Base-by-base conservation (phyloP, 306 rosid species). In the Quercus aquifolioides region DNA sequence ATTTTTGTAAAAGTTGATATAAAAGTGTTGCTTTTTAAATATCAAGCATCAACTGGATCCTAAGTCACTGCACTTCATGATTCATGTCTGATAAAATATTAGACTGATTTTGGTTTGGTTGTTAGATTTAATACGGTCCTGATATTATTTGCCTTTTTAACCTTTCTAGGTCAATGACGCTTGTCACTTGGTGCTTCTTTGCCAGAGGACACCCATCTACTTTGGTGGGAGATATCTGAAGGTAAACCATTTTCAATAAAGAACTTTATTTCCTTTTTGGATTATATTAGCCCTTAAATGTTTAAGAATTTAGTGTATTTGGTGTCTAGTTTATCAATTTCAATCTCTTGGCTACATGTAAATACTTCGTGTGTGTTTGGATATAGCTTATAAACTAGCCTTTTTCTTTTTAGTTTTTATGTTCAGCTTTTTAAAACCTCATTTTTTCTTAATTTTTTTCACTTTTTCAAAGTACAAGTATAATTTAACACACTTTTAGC, bases 201-300 rank as follows among this genome's bases (percentile, higher is more conserved):
- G 89, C 87, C 76, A 72, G 77, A 77, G 93, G 64, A 83, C 87
- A 8, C 92, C 90, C 51, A 74, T 91, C 75, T 94, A 80, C 85
- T 76, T 94, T 84, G 92, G 92, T 84, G 98, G 98, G 83, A 86
- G 98, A 88, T 94, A 92, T 85, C 85, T 91, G 64, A 92, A 91
- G 94, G 98, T 92, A 79, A 71, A 52, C 76, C 15, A 41, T 18
- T 67, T 7, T 5, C 38, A 46, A 9, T 7, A 67, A 31, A 33
- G 23, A 67, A 33, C 25, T 20, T 59, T 21, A 13, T 62, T 62
- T 62, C 41, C 15, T 33, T 19, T 33, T 18, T 18, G 71, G 11
- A 6, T 33, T 33, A 31, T 18, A 31, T 18, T 33, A n/a, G 71
- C 1, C 15, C 14, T 62, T 67, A 67, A 33, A 33, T 67, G 11